phyloP scores from a whole-genome alignment of 2,329 filamentous ascomycete genomes.

The Alternaria conjuncta region DNA sequence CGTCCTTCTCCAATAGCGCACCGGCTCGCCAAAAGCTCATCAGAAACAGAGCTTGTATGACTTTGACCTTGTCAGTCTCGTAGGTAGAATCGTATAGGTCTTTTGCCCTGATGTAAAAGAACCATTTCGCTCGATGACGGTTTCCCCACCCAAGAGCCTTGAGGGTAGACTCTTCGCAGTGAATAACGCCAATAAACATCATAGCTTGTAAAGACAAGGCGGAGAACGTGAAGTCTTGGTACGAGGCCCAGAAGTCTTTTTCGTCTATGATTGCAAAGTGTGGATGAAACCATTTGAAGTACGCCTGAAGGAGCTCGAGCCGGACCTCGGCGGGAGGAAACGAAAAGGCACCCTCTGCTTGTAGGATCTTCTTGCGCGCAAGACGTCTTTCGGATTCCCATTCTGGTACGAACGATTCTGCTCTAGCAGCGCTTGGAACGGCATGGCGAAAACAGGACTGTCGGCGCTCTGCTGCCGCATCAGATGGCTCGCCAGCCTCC shows the following conservation, averaged over 20 bases:
- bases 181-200: slow-evolving; percentile 62
- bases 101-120: slow-evolving; percentile 59
- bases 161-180: slow-evolving; percentile 58
- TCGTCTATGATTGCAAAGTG: slow-evolving; percentile 63
- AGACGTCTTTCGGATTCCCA: slow-evolving; percentile 45
- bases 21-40: slow-evolving; percentile 64
- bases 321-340: slow-evolving; percentile 55
- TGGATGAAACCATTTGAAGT: slow-evolving; percentile 64
- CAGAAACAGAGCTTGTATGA: slow-evolving; percentile 61
- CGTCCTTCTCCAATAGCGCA: slow-evolving; percentile 48
- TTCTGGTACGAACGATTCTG: slow-evolving; percentile 47
- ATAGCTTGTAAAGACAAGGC: slow-evolving; percentile 60
- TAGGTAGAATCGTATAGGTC: slow-evolving; percentile 62
- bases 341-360: slow-evolving; percentile 52
- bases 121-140: slow-evolving; percentile 58
- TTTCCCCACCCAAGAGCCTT: slow-evolving; percentile 55
- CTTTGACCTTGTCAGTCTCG: slow-evolving; percentile 58
- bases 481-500: slow-evolving; percentile 24
- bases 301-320: slow-evolving; percentile 56
- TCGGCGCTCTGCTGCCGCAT: slow-evolving; percentile 39
- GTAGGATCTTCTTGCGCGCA: slow-evolving; percentile 46
- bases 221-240: slow-evolving; percentile 54
- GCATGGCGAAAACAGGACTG: slow-evolving; percentile 35
- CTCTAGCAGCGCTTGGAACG: slow-evolving; percentile 42
- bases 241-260: slow-evolving; percentile 50